Base-by-base conservation (phyloP, 83 land plant genomes). In the Picea abies region DNA sequence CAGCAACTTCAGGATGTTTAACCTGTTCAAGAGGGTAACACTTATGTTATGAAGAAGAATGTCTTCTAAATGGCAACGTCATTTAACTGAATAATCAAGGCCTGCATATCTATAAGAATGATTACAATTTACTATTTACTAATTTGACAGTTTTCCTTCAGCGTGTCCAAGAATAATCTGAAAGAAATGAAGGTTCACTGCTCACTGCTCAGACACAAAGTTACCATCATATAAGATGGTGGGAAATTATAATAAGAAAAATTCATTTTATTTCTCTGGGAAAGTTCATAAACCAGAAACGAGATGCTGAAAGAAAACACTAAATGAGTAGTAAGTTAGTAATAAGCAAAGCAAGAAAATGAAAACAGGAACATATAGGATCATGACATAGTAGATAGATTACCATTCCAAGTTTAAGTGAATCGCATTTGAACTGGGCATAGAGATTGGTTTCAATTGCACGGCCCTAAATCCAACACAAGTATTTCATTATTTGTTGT, bases 371-470 rank as follows among this genome's bases (percentile, higher is more conserved):
- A 60, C 78, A 49, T 23, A 84, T 39, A 14, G 7, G 12, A 58
- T 25, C 81, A 76, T 68, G 69, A 16, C 70, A 49, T 58, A 84
- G 47, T n/a, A 47, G 71, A 78, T 52, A 10, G 3, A 84, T 81
- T 89, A 97, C 99, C 99, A 97, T 97, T 63, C 94, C 99, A 78
- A 97, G 85, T 81, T 97, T 97, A 60, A 97, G 73, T 4, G 99
- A 94, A 84, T 97, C 99, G 60, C 98, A 97, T 80, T 91, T 94
- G 80, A 97, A 89, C 80, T 84, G 92, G 10, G 97, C 98, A 88
- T 95, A 94, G 10, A 97, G 88, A 87, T 97, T 97, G n/a, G 98
- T 97, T 71, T 97, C 99, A 81, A 97, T 94, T 76, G 94, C 97
- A 69, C 99, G 91, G 8, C 99, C 99, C 99, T 97, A 90, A 47